Conservation (phyloP, 108 stramenopile species). For the Ochromonas danica region DNA sequence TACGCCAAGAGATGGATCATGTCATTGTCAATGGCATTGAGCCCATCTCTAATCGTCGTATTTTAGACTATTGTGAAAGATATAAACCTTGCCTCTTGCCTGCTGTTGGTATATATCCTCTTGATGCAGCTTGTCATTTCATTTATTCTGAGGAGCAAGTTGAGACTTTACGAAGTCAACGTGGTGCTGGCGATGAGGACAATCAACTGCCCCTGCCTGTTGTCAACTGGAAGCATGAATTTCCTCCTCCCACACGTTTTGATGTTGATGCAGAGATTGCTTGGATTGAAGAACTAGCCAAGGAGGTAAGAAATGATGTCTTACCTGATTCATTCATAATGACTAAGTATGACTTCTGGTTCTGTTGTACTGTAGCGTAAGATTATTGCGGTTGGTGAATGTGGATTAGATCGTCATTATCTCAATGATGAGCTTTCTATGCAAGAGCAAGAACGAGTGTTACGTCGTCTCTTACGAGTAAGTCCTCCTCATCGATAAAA, state of each 20-base stretch:
- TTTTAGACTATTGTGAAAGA: slow-evolving; percentile 25
- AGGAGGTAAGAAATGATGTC: too few relatives aligned
- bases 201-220: neutral
- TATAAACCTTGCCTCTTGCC: slow-evolving; percentile 33
- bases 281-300: slow-evolving; percentile 31
- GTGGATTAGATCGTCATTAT: slow-evolving; percentile 43
- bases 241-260: slow-evolving; percentile 36
- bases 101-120: slow-evolving; percentile 34
- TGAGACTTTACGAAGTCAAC: too few relatives aligned
- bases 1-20: slow-evolving; percentile 25
- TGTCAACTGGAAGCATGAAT: slow-evolving; percentile 25
- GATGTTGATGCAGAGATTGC: slow-evolving; percentile 46
- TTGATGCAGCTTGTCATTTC: slow-evolving; percentile 38
- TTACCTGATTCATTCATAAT: too few relatives aligned
- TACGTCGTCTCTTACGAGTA: slow-evolving; percentile 24
- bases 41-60: slow-evolving; percentile 35
- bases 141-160: slow-evolving; percentile 30
- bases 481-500: neutral
- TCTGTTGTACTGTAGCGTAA: too few relatives aligned
- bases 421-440: slow-evolving; percentile 4
- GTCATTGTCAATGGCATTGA: slow-evolving; percentile 43
- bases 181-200: neutral
- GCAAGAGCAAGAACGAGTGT: slow-evolving; percentile 41
- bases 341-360: too few relatives aligned
- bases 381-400: slow-evolving; percentile 46